Base-by-base conservation (phyloP, 2,329 filamentous ascomycete genomes). In the Capronia coronata region DNA sequence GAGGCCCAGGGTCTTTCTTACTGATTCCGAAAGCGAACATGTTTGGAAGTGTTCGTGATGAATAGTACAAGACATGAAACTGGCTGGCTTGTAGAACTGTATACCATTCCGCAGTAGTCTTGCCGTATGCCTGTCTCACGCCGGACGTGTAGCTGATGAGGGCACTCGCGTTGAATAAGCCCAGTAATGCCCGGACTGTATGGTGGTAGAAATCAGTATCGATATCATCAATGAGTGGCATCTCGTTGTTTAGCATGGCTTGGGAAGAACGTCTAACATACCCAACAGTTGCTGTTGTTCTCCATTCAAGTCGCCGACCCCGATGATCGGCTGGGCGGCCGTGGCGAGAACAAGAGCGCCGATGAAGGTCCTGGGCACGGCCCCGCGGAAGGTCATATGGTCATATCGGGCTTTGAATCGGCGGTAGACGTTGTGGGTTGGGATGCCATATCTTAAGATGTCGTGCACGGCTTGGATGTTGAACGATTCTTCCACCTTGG, bases 401-500 rank as follows among this genome's bases (percentile, higher is more conserved):
- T 98, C 93, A 71, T 94, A 98, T 43, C 79, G 71, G 2, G 73
- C 64, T 13, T 74, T 74, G 13, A 93, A 70, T 32, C 74, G 76
- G 10, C 73, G 65, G 44, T 71, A 63, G 13, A 77, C 65, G 59
- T 83, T 73, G 8, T 48, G 25, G 9, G 44, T 47, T 0, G 87
- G 87, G 1, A 87, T 80, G 19, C 89, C 89, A 65, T 93, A 88
- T 30, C 79, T 77, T 52, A 95, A 68, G 29, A 98, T 84, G 66
- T 98, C 93, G 68, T 97, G 93, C 2, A 83, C 79, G 4, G 93
- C 93, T 67, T 98, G 93, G 51, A 97, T 81, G 67, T 95, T 95
- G 78, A 98, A 97, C 0, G 91, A 97, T 69, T 98, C 93, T 68
- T 98, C 93, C 52, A 98, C 93, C 68, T 98, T 98, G 49, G 90